phyloP scores from a whole-genome alignment of 495 filamentous ascomycete genomes.

The Aspergillus bertholletiae region DNA sequence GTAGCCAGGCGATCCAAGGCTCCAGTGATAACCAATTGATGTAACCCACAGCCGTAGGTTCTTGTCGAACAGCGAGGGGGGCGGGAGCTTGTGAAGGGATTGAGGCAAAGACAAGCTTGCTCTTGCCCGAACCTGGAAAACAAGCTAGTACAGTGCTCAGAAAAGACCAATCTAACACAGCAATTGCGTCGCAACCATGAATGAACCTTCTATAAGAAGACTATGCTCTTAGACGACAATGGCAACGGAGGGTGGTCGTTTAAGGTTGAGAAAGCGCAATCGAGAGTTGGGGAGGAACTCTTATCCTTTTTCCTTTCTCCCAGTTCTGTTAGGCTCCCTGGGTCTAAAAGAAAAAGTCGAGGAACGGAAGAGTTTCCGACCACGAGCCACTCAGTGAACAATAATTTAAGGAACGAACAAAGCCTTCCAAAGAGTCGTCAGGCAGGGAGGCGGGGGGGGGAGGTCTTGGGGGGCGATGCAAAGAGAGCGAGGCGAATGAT shows the following conservation, averaged over 20 bases:
- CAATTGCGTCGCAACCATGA: not conserved
- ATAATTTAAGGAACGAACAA: not conserved
- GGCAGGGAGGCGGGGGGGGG: not conserved
- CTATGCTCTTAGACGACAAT: not conserved
- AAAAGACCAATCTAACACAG: not conserved
- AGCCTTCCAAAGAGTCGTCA: not conserved
- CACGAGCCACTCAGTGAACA: not conserved
- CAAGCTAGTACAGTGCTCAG: not conserved
- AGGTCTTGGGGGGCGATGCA: constrained; percentile 1
- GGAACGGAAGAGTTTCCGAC: not conserved
- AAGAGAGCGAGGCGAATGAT: not conserved
- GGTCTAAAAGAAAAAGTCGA: not conserved
- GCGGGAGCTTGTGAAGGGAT: not conserved
- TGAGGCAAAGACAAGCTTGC: not conserved
- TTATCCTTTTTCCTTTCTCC: not conserved
- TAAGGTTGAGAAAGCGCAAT: not conserved
- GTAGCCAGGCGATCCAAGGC: not conserved
- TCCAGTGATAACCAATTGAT: not conserved
- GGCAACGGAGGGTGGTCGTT: not conserved
- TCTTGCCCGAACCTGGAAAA: not conserved
- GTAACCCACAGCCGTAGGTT: not conserved
- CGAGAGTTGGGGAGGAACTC: not conserved
- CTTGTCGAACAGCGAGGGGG: not conserved
- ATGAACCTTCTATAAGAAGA: not conserved
- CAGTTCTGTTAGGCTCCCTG: not conserved